These are phyloP conservation scores for Stylonectria norvegica DNA, from an alignment of 2,329 filamentous ascomycete species.

Conservation along the genomic window DNA sequence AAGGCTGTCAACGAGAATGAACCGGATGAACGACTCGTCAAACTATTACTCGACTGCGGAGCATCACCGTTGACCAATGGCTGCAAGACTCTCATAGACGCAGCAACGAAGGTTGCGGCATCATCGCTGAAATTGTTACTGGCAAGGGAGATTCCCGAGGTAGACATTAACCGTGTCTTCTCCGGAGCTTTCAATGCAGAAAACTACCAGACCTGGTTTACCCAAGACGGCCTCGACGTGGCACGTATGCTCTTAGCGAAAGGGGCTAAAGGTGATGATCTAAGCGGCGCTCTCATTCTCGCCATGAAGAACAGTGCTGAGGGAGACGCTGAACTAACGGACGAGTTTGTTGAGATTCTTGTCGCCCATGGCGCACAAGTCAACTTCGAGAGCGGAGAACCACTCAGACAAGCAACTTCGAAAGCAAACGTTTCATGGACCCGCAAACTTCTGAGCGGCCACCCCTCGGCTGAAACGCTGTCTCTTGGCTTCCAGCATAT, in stretches of 20 bases:
- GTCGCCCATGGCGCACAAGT: conserved; percentile 42
- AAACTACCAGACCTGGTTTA: conserved; percentile 44
- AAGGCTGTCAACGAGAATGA: conserved; percentile 53
- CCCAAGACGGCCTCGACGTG: conserved; percentile 43
- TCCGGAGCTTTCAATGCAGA: conserved; percentile 42
- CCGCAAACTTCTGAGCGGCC: conserved; percentile 45
- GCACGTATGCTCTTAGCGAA: conserved; percentile 48
- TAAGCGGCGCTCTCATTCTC: conserved; percentile 44
- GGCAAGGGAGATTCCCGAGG: conserved; percentile 36
- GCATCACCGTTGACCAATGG: conserved; percentile 51
- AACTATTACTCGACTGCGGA: conserved; percentile 47
- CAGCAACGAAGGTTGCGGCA: conserved; percentile 38
- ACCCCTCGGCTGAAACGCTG: conserved; percentile 49
- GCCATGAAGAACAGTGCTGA: conserved; percentile 43
- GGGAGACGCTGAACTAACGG: conserved; percentile 39
- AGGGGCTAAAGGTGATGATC: conserved; percentile 44
- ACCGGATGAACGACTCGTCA: conserved; percentile 44
- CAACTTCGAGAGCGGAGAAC: conserved; percentile 51
- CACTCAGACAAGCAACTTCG: conserved; percentile 52
- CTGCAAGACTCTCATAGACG: conserved; percentile 52
- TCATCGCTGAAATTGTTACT: conserved; percentile 43
- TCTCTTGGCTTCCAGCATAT: conserved; percentile 54
- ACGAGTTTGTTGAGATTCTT: conserved; percentile 43
- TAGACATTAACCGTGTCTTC: conserved; percentile 46
- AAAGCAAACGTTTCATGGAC: conserved; percentile 50